Percentiles rank a stretch among this genome's conserved stretches.
These are phyloP conservation scores for Bonia amplexicaulis DNA, from an alignment of 176 grass and related monocot species.

Conservation along the genomic window DNA sequence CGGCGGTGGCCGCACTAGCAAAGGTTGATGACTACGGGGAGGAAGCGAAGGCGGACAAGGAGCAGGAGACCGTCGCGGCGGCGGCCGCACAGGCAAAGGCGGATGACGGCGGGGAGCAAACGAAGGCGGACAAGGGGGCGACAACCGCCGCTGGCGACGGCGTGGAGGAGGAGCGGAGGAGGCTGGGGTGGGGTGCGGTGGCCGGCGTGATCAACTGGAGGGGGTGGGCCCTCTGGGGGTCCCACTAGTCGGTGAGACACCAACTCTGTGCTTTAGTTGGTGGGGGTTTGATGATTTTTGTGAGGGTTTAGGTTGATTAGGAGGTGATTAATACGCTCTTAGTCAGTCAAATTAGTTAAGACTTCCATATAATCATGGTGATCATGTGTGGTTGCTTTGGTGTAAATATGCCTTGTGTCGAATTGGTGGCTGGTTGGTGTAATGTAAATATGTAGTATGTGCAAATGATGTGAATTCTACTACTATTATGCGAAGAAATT, in stretches of 20 bases:
- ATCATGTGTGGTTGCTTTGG: neutral
- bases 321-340: neutral
- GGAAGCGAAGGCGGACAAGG: neutral
- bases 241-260: constrained; percentile 26
- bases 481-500: neutral
- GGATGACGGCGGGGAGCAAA: neutral
- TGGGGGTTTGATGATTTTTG: neutral
- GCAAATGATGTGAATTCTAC: neutral
- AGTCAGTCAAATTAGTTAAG: neutral
- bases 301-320: neutral
- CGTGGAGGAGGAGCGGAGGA: constrained; percentile 43
- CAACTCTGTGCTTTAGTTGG: neutral
- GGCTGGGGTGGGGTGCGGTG: constrained; percentile 46
- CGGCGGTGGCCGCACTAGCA: neutral
- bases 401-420: neutral
- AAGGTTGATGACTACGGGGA: neutral
- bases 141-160: neutral
- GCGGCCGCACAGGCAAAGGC: neutral
- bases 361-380: neutral
- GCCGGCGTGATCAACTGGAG: constrained; percentile 29
- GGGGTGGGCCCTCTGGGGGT: constrained; percentile 31
- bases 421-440: neutral
- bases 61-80: neutral
- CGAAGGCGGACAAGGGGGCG: neutral
- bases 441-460: neutral